Evolutionary conservation across 257 asterid genomes (phyloP), one percentile per base, ranked within the genome.

Genomic region (Jasminum sambac): DNA sequence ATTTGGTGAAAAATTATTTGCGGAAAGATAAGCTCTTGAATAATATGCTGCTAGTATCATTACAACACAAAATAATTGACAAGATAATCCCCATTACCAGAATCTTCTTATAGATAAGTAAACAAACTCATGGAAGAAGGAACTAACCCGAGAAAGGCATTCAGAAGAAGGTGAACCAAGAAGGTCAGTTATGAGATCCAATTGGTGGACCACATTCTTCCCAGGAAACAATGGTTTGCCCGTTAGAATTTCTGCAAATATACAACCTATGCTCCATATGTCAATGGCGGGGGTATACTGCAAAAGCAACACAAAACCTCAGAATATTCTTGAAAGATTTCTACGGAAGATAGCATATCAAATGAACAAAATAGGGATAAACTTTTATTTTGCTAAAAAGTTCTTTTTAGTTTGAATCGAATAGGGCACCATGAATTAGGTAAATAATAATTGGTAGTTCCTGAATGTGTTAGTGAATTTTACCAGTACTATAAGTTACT

Each of bases 241-340:
- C 30, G 87, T 79, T 40, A 92, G 81, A 86, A 92, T 84, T 86
- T 92, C 98, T 8, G 90, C 97, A 82, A 90, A 92, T 80, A 92
- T 90, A 78, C 98, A 92, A 78, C 98, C 98, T 67, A 92, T 84
- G 84, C 98, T 90, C 98, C 98, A 92, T 70, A 90, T 88, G 69
- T 92, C 98, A 76, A 90, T 90, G 65, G 98, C 97, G 23, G 97
- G 97, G 42, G 98, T 90, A 74, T 92, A 92, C 97, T 92, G 95
- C 78, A 81, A 80, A 78, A 79, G 55, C n/a, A n/a, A 43, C 7
- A 57, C 41, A 0, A 43, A 24, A 5, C 36, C 43, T 66, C 13
- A 71, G 68, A 69, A 60, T 52, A 55, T 44, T 46, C 11, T 12
- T 38, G 44, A 16, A 26, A 66, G 46, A 17, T n/a, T 25, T 25